Conservation (phyloP, 2,329 filamentous ascomycete genomes). For the Talaromyces sp. region DNA sequence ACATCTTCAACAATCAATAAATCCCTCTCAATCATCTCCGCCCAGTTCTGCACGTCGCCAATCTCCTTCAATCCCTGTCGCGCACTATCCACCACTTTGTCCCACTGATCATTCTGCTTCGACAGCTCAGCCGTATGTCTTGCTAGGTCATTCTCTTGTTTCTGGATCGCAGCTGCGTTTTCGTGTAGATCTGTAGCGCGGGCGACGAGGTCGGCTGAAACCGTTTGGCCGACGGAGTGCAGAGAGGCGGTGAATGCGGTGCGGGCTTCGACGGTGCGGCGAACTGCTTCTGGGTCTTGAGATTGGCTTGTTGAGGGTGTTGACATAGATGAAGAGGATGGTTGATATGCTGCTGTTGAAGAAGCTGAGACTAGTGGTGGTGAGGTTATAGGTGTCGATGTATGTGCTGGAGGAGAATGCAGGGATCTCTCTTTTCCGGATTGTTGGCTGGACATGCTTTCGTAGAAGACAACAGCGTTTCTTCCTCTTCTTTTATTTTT, state of each 20-base stretch:
- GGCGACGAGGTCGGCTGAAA: conserved; percentile 52
- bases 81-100: conserved; percentile 53
- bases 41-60: conserved; percentile 64
- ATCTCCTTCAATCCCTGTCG: conserved; percentile 58
- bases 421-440: neutral
- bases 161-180: conserved; percentile 52
- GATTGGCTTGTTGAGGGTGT: conserved; percentile 20
- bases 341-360: conserved; percentile 8
- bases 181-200: conserved; percentile 55
- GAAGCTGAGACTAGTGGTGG: neutral
- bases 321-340: conserved; percentile 17
- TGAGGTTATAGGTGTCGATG: conserved; percentile 9
- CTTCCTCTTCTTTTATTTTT: no score
- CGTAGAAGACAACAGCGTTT: neutral
- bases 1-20: conserved; percentile 44
- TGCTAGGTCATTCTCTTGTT: conserved; percentile 54
- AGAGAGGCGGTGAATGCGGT: conserved; percentile 45
- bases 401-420: neutral
- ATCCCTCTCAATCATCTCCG: conserved; percentile 56
- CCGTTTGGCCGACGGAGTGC: conserved; percentile 42
- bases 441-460: conserved; percentile 1
- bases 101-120: conserved; percentile 53
- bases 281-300: conserved; percentile 14
- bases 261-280: conserved; percentile 40
- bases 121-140: conserved; percentile 49